phyloP scores from a whole-genome alignment of 768 basidiomycete species.

The Suillus sp. region DNA sequence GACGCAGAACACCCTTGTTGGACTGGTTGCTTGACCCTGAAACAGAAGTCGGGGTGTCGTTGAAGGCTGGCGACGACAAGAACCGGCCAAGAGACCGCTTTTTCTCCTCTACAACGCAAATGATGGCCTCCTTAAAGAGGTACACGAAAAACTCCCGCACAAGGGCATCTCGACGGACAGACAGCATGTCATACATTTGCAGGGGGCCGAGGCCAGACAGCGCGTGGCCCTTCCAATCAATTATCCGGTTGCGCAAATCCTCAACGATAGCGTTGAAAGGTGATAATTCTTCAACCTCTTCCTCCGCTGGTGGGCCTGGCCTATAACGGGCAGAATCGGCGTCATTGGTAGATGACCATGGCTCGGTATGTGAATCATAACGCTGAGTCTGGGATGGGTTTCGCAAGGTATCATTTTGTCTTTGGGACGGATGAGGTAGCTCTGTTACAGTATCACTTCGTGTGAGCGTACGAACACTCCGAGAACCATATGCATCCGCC shows the following conservation, averaged over 20 bases:
- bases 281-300: constrained; percentile 47
- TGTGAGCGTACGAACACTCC: constrained; percentile 27
- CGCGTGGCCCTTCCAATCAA: constrained; percentile 95
- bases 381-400: constrained; percentile 14
- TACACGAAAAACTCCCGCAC: constrained; percentile 96
- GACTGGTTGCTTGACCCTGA: constrained; percentile 34
- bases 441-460: constrained; percentile 26
- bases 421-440: constrained; percentile 21
- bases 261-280: constrained; percentile 85
- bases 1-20: constrained; percentile 72
- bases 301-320: constrained; percentile 39
- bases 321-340: constrained; percentile 33
- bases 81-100: constrained; percentile 79
- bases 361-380: constrained; percentile 22
- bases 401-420: constrained; percentile 14
- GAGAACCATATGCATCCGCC: constrained; percentile 46
- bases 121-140: constrained; percentile 96
- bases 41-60: constrained; percentile 50
- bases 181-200: constrained; percentile 90
- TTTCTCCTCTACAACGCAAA: constrained; percentile 97
- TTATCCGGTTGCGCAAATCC: constrained; percentile 86
- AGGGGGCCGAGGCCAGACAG: constrained; percentile 86
- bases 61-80: constrained; percentile 62
- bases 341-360: constrained; percentile 32
- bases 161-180: constrained; percentile 84